phyloP scores from a whole-genome alignment of 371 early-diverging fungal species.

The Mortierella sp. region DNA sequence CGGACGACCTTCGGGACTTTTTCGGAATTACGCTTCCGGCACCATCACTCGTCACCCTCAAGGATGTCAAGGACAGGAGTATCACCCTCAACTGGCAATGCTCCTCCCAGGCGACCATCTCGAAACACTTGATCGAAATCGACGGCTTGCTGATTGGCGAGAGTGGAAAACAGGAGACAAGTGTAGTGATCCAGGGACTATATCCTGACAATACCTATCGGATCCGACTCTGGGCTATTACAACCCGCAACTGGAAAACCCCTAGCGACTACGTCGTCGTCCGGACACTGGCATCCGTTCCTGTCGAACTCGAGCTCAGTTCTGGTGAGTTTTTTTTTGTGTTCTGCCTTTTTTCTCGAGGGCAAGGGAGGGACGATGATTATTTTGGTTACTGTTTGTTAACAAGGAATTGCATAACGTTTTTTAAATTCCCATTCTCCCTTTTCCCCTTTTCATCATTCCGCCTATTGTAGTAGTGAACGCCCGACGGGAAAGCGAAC shows the following conservation, averaged over 20 bases:
- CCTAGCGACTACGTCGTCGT: constrained; percentile 60
- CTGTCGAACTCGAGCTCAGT: constrained; percentile 53
- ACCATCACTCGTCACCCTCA: constrained; percentile 60
- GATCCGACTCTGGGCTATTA: constrained; percentile 67
- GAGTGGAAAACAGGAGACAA: constrained; percentile 60
- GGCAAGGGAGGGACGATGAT: neutral
- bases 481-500: constrained; percentile 38
- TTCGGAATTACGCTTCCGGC: constrained; percentile 61
- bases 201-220: constrained; percentile 58
- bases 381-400: too few relatives aligned
- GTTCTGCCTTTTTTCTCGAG: neutral
- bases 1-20: constrained; percentile 59
- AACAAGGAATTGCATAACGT: neutral
- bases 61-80: constrained; percentile 60
- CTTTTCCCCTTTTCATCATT: neutral
- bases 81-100: constrained; percentile 61
- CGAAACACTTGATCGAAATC: constrained; percentile 63
- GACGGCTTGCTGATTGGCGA: constrained; percentile 64
- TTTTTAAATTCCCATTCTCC: neutral
- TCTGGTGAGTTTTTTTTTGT: constrained; percentile 24
- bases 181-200: constrained; percentile 62
- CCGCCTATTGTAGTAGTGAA: constrained; percentile 30
- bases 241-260: constrained; percentile 59
- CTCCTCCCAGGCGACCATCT: constrained; percentile 50
- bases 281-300: constrained; percentile 54